Percentiles rank a stretch among this genome's conserved stretches.
phyloP scores from a whole-genome alignment of 352 stramenopile genomes.

The Globisporangium abappressorium region DNA sequence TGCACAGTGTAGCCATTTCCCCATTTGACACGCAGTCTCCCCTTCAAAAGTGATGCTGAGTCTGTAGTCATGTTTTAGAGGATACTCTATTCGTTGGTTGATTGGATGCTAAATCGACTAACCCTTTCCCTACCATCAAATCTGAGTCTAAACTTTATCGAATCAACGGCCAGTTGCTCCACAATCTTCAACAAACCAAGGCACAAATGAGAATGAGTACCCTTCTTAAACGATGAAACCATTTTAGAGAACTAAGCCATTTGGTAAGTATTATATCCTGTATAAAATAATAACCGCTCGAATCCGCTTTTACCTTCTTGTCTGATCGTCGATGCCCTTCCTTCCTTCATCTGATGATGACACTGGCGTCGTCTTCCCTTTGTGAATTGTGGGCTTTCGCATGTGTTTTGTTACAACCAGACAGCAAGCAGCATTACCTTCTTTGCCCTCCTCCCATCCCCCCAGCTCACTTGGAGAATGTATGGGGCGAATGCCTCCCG shows the following conservation, averaged over 20 bases:
- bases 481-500: neutral
- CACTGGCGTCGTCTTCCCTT: neutral
- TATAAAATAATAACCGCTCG: neutral
- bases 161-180: constrained; percentile 2
- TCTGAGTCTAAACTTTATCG: constrained; percentile 8
- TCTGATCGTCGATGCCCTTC: neutral
- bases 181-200: neutral
- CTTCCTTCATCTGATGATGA: neutral
- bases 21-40: neutral
- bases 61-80: neutral
- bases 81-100: neutral
- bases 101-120: neutral
- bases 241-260: neutral
- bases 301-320: neutral
- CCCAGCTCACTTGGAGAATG: constrained; percentile 6
- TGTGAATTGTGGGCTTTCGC: neutral
- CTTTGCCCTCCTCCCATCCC: constrained; percentile 10
- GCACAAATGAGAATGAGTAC: neutral
- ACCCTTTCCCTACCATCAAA: neutral
- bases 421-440: neutral
- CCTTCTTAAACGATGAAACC: neutral
- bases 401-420: constrained; percentile 9
- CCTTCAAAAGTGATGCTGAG: neutral
- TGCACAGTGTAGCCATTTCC: neutral
- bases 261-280: no score